Base-by-base conservation (phyloP, 176 grass and related monocot species). In the Ampelocalamus luodianensis region DNA sequence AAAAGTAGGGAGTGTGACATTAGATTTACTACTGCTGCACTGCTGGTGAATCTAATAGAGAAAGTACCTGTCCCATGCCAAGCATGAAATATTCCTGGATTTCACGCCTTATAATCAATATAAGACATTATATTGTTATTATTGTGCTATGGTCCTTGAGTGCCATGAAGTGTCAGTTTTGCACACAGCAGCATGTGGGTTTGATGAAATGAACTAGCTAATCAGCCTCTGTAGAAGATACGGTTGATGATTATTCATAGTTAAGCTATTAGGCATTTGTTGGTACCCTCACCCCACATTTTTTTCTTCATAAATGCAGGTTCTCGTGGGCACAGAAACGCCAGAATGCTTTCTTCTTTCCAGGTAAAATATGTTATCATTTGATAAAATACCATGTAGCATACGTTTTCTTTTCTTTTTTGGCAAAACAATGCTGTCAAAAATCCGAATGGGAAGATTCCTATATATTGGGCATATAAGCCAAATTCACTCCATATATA, bases 281-380 rank as follows among this genome's bases (percentile, higher is more conserved):
- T 74, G 48, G 24, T 77, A 6, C 39, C 54, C 51, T 27, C 16
- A 40, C 16, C n/a, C 4, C 32, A 51, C 11, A 10, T 66, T 55
- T 38, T 13, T 5, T 51, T 65, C 42, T n/a, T n/a, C 23, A 36
- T 77, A 8, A 61, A 74, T 92, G 64, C 89, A 96, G 94, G 71
- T 93, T 96, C 63, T 96, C 93, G 8, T 96, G 93, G 93, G 93
- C 91, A 69, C 93, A 96, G 76, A 91, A 93, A 63, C 86, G 88
- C 5, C 93, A 96, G 61, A 39, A 90, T 55, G 79, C 84, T 34
- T 79, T 74, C 27, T 92, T 94, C 90, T 90, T 95, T 77, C 93
- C 88, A 73, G 93, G 90, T 95, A 56, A 65, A 83, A 12, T 65
- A 24, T 24, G 2, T 20, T 76, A 50, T 36, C 10, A 38, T 29